Evolutionary conservation across 2,329 filamentous ascomycete species (phyloP).

Genomic region (Dactylella cylindrospora): DNA sequence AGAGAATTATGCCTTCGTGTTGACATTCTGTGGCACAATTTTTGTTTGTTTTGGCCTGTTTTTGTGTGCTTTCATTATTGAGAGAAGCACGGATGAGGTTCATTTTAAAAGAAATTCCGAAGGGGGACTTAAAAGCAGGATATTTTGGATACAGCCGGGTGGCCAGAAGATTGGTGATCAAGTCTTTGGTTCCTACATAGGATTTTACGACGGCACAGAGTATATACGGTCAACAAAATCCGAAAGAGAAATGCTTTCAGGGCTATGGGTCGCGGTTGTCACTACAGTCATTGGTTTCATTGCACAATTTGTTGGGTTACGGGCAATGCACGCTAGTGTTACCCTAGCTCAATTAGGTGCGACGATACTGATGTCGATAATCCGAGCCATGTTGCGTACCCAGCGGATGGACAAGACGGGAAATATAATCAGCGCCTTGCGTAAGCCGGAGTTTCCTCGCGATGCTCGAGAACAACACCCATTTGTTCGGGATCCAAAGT

Average conservation of each 20-base stretch:
- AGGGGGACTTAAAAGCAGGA: not conserved
- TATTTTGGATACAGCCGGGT: slow-evolving; percentile 1
- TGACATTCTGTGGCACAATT: slow-evolving; percentile 19
- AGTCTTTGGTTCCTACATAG: not conserved
- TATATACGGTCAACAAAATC: not conserved
- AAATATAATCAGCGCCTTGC: not conserved
- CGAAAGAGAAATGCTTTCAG: not conserved
- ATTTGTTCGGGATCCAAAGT: not conserved
- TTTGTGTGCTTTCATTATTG: slow-evolving; percentile 36
- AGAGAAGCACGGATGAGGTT: slow-evolving; percentile 1
- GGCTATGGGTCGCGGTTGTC: not conserved
- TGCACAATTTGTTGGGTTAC: not conserved
- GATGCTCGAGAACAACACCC: not conserved
- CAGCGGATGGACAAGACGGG: not conserved
- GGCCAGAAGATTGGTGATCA: not conserved
- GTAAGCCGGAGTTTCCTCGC: not conserved
- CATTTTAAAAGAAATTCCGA: not conserved
- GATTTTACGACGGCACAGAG: not conserved
- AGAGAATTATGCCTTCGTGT: slow-evolving; percentile 16
- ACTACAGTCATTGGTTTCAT: not conserved
- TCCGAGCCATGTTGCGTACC: slow-evolving; percentile 1
- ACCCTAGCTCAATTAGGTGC: not conserved
- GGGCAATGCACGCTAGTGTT: slow-evolving; percentile 2
- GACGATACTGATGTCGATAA: not conserved
- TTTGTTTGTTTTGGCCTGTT: slow-evolving; percentile 29